Conservation (phyloP, 1,284 basidiomycete genomes). For the Coriolopsis trogii region DNA sequence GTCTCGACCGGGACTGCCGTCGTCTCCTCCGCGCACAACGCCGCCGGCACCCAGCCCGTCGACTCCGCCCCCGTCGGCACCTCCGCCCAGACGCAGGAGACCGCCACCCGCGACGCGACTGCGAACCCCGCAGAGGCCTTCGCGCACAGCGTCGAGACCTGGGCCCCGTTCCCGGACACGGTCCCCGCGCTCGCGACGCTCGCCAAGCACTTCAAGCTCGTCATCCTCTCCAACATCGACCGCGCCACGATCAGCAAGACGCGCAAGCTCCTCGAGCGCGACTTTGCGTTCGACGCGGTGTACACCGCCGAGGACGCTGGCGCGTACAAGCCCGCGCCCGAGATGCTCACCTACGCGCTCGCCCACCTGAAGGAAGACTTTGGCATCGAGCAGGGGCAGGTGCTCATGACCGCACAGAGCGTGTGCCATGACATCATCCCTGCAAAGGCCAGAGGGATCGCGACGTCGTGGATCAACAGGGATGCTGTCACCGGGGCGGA, state of each 20-base stretch:
- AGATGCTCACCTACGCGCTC: constrained; percentile 55
- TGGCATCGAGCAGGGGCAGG: constrained; percentile 48
- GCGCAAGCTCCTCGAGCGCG: constrained; percentile 52
- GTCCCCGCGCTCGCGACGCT: constrained; percentile 58
- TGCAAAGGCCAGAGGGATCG: constrained; percentile 15
- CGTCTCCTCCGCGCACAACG: constrained; percentile 14
- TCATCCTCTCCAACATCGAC: constrained; percentile 78
- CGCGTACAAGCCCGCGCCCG: constrained; percentile 70
- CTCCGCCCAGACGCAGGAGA: too few relatives aligned
- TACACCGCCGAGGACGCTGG: constrained; percentile 70
- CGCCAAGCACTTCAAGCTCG: constrained; percentile 63
- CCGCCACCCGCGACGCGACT: neutral
- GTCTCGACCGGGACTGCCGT: constrained; percentile 4
- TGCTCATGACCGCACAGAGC: constrained; percentile 61
- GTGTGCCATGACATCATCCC: constrained; percentile 35
- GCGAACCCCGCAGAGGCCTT: constrained; percentile 41
- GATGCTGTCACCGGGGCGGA: constrained; percentile 45
- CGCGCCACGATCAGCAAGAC: constrained; percentile 62
- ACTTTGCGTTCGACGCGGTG: constrained; percentile 63
- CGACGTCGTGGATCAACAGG: constrained; percentile 61
- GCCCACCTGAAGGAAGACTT: constrained; percentile 48
- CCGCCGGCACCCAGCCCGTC: constrained; percentile 3
- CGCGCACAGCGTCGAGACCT: constrained; percentile 58
- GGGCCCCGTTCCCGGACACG: constrained; percentile 72
- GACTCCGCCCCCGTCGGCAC: constrained; percentile 12